Evolutionary conservation across 345 rosid genomes (phyloP), one percentile per base, ranked within the genome.

Genomic region (Lenwebbia sp.): DNA sequence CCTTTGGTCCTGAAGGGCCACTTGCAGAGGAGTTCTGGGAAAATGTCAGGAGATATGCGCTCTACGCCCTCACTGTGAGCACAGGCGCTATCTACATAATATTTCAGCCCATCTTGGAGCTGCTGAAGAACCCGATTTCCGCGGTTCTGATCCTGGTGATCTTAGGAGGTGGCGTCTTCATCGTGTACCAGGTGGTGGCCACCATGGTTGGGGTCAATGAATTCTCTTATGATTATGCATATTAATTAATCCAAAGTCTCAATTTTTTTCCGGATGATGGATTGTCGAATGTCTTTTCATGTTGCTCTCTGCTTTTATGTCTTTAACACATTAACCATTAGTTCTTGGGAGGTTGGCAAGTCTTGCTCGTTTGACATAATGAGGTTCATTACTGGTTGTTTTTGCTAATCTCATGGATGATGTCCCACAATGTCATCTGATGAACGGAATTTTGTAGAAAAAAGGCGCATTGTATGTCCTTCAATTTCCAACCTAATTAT

Each of bases 21-120:
- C 54, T 97, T 55, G 86, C 92, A 89, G 99, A 97, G 90, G 99
- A 95, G 90, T 96, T 97, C 85, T 97, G 99, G 99, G 99, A 97
- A 83, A 97, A 96, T 87, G 98, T 97, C 40, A 95, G 98, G 93
- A 93, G 99, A 88, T 96, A 97, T 78, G 99, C 90, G 13, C 95
- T 97, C 56, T 97, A 97, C 86, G 99, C 99, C 49, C 93, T 97
- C 10, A 96, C 99, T 2, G 99, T 95, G 55, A 96, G 99, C 41
- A 93, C 99, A 0, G 99, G 99, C 65, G 98, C 99, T 14, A 88
- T 97, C 82, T 97, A 95, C 56, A 91, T 96, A 7, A 85, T 96
- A 33, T 41, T 95, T 14, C 88, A 25, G 85, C 98, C 98, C 2
- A 93, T 94, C 44, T 84, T 91, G 14, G 99, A 96, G 88, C 88